Base-by-base conservation (phyloP, 2,329 filamentous ascomycete species). In the Elsinoe fawcettii region DNA sequence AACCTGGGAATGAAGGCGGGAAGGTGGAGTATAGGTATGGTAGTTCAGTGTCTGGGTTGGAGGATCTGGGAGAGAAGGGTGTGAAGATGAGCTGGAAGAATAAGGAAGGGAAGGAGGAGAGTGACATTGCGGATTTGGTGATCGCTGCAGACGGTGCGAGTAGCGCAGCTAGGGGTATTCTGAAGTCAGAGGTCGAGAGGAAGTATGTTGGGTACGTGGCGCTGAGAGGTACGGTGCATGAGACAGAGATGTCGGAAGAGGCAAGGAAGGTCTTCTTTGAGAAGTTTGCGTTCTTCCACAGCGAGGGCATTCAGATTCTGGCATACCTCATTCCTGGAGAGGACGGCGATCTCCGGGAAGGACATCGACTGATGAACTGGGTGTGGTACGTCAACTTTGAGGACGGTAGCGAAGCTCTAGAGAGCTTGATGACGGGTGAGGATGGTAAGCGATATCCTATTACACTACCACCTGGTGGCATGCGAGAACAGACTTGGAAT, bases 311-410 rank as follows among this genome's bases (percentile, higher is more conserved):
- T 1, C 71, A 74, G 51, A 69, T 71, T 18, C 65, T 74, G 1
- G 71, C 69, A 11, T 77, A 77, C 60, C 63, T 73, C 4, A 76
- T 79, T n/a, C 76, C 75, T 0, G 72, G 73, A 1, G 65, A 70
- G 12, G 64, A 73, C 25, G 75, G 75, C 1, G 67, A 66, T 1
- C 66, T 74, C 4, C 64, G 67, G 30, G 63, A 67, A 0, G 74
- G 72, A 3, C 63, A 73, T 22, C 70, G 74, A 9, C 69, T 75
- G 2, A 67, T 78, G 60, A 78, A 78, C 58, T 77, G 70, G 60
- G 73, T 78, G 1, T 77, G 74, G 69, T 79, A 78, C 64, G 70
- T 65, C 55, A 75, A 77, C 60, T 67, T 73, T 23, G 60, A 66
- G 0, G 69, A 74, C n/a, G 67, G 64, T 5, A 72, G 72, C 1